Conservation (phyloP, 257 asterid genomes). For the Anisodus acutangulus region DNA sequence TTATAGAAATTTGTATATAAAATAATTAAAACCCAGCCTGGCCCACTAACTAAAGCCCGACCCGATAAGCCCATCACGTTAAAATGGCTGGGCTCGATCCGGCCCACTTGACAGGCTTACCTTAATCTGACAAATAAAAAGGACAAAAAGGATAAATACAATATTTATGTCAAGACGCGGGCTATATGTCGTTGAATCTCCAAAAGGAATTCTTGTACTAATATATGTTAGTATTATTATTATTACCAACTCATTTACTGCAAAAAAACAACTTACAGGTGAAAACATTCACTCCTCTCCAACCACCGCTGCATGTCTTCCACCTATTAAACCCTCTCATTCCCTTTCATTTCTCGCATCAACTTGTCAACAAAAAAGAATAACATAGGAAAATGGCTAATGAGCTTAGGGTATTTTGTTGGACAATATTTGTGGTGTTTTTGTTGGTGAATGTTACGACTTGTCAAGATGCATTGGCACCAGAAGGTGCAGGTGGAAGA, state of each 20-base stretch:
- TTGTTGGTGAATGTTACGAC: conserved; percentile 26
- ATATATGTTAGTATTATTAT: no score
- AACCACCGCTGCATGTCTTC: conserved; percentile 34
- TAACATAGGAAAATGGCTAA: conserved; percentile 19
- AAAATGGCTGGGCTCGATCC: no score
- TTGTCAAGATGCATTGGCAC: background rate
- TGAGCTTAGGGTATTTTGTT: conserved; percentile 22
- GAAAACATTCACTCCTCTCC: conserved; percentile 48
- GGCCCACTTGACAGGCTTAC: no score
- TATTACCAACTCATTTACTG: conserved; percentile 31
- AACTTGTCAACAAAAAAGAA: background rate
- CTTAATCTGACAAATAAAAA: no score
- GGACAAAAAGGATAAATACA: no score
- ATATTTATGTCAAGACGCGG: no score
- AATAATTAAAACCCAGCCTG: no score
- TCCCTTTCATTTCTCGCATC: conserved; percentile 17
- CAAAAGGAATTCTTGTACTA: no score
- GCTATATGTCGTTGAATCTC: no score
- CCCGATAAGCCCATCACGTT: no score
- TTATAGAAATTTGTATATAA: no score
- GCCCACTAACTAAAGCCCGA: no score
- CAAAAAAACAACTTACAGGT: conserved; percentile 32
- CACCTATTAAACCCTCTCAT: conserved; percentile 11
- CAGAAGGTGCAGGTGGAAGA: background rate
- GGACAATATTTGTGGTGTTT: conserved; percentile 26